Conservation (phyloP, 164 flowering plant species). For the Vitis rotundifolia region DNA sequence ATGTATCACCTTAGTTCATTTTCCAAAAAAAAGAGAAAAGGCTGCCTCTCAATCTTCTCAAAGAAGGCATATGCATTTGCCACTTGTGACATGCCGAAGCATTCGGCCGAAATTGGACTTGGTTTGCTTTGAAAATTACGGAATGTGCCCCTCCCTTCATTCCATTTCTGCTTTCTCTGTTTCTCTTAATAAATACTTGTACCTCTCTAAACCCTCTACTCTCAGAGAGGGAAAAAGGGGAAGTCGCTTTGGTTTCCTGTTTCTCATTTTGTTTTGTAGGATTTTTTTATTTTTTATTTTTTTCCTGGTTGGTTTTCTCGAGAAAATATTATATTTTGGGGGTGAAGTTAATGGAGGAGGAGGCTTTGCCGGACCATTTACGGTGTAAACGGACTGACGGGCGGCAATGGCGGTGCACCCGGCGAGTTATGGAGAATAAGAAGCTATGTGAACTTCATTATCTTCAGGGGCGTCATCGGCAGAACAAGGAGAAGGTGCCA, state of each 20-base stretch:
- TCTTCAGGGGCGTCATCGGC: slow-evolving; percentile 57
- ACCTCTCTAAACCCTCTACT: not conserved
- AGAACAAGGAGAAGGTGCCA: slow-evolving; percentile 53
- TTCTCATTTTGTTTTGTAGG: not conserved
- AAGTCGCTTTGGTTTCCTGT: not conserved
- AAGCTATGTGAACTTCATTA: slow-evolving; percentile 61
- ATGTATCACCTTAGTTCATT: too few relatives aligned
- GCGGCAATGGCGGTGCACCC: slow-evolving; percentile 51
- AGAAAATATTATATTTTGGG: not conserved
- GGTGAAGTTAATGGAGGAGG: slow-evolving; percentile 19
- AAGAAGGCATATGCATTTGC: not conserved
- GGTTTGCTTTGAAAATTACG: slow-evolving; percentile 12
- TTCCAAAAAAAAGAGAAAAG: too few relatives aligned
- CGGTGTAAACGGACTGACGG: slow-evolving; percentile 52
- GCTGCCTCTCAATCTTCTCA: too few relatives aligned
- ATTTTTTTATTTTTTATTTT: not conserved
- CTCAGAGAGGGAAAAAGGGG: not conserved
- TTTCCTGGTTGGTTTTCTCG: not conserved
- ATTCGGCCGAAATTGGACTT: slow-evolving; percentile 19
- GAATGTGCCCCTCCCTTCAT: slow-evolving; percentile 13
- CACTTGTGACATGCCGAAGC: slow-evolving; percentile 7
- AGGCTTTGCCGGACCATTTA: slow-evolving; percentile 26
- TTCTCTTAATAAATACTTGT: not conserved
- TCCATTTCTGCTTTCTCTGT: slow-evolving; percentile 6
- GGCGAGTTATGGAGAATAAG: slow-evolving; percentile 38